Base-by-base conservation (phyloP, 345 rosid species). In the Syzygium aromaticum region DNA sequence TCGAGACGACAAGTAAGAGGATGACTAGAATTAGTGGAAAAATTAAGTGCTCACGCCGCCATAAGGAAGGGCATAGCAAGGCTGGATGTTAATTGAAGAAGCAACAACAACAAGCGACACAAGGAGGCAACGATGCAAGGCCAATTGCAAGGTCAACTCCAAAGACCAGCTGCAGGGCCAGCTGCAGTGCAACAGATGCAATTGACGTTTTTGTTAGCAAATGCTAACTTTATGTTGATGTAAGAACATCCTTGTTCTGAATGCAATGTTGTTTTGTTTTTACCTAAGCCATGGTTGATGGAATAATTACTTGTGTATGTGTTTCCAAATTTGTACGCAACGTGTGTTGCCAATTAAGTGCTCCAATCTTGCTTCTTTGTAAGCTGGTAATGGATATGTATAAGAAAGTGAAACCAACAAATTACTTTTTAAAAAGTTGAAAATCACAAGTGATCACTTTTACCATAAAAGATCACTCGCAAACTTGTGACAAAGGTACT, bases 61-160 rank as follows among this genome's bases (percentile, higher is more conserved):
- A 1, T 57, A 28, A 11, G 17, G 33, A 61, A n/a, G 8, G 17
- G 33, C 33, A 61, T 13, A 61, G 8, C 5, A 61, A 61, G 8
- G 33, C 0, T 61, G 2, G 28, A 61, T 61, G 67, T n/a, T 3
- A 61, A 61, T 61, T 61, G 33, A 61, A 27, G 33, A 61, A 61
- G 67, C 16, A 61, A 61, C 8, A 61, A 12, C 67, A 13, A 25
- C 7, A 57, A 61, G n/a, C 2, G 67, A 61, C 33, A 61, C 0
- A 6, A 0, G 0, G n/a, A 61, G 15, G 67, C 30, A 61, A 61
- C 1, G 0, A 61, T 61, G 33, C 0, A 5, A 1, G 16, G 33
- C 12, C 67, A 28, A 59, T 59, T 59, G 33, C 67, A 59, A 59
- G 67, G 64, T 25, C 30, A 59, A 59, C 17, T 59, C 67, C 30